Percentiles rank a stretch among this genome's conserved stretches.
These are phyloP conservation scores for Pseudomicrostroma phylloplanum DNA, from an alignment of 1,284 basidiomycete genomes.

Conservation along the genomic window DNA sequence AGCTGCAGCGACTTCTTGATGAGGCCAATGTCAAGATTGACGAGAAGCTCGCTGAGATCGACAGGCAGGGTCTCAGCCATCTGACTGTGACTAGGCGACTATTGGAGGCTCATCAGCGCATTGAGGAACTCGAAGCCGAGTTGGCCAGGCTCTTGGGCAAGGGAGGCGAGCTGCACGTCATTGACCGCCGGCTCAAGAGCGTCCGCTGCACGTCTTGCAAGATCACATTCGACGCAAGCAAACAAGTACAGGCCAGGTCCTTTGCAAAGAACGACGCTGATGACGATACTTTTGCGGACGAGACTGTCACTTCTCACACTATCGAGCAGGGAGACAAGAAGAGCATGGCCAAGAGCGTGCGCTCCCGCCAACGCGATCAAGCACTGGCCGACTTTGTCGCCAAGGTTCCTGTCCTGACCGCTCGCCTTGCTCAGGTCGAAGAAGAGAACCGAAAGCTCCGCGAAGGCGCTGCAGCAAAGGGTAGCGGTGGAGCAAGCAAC, in stretches of 20 bases:
- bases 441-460: conserved; percentile 12
- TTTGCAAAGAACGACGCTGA: neutral
- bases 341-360: neutral
- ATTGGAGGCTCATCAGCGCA: conserved; percentile 22
- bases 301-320: neutral
- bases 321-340: too few relatives aligned
- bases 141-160: conserved; percentile 19
- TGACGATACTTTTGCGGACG: neutral
- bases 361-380: neutral
- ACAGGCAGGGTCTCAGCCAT: conserved; percentile 25
- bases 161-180: neutral
- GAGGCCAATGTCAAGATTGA: conserved; percentile 34
- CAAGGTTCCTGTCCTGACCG: neutral
- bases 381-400: conserved; percentile 4
- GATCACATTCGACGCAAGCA: neutral
- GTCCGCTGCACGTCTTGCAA: neutral
- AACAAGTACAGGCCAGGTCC: conserved; percentile 7
- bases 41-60: conserved; percentile 31
- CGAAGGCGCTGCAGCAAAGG: neutral
- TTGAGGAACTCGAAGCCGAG: conserved; percentile 29
- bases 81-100: conserved; percentile 26
- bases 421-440: conserved; percentile 7
- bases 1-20: conserved; percentile 29
- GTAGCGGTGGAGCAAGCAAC: neutral
- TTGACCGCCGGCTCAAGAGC: neutral